Base-by-base conservation (phyloP, 371 early-diverging fungal genomes). In the Saksenaea oblongispora region DNA sequence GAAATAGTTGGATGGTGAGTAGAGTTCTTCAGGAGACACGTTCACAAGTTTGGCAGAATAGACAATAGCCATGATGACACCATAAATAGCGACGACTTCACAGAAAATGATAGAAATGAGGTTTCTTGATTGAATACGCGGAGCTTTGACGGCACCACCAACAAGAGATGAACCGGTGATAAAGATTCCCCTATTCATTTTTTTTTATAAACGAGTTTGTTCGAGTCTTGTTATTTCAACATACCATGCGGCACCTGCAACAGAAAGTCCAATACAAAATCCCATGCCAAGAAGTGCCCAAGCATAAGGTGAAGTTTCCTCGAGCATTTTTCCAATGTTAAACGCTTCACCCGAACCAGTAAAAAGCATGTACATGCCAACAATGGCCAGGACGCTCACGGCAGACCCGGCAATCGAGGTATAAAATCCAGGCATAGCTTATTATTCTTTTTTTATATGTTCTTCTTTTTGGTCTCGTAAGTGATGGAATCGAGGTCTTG, bases 61-160 rank as follows among this genome's bases (percentile, higher is more conserved):
- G 54, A 98, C 94, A 69, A 98, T 97, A 47, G 97, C 95, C 89
- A 97, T 95, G 71, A 98, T 97, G 57, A 98, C 88, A 63, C 98
- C 98, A 75, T 98, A 98, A 67, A 98, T 98, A 65, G 97, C 98
- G 9, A 98, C 98, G 64, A 95, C 98, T 83, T 98, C 98, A 82
- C 98, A 98, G 71, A 98, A 97, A 79, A 97, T 96, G 64, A 98
- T 94, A 65, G 94, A 88, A 81, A 98, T 96, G 65, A 98, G 84
- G 84, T 98, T 98, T 82, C 96, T 93, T 22, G 97, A 97, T 60
- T 91, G 88, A 68, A 98, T 96, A 44, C 98, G 88, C 62, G 98
- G 99, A 4, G 95, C 88, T 64, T 87, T 85, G 63, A 98, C 96
- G 9, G 94, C 96, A 57, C 87, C 97, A 72, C 98, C 99, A 31